A percentile compares a stretch with the other conserved stretches of the same genome.
Evolutionary conservation across 208 protist species (phyloP).

Genomic region (Angomonas ambiguus): DNA sequence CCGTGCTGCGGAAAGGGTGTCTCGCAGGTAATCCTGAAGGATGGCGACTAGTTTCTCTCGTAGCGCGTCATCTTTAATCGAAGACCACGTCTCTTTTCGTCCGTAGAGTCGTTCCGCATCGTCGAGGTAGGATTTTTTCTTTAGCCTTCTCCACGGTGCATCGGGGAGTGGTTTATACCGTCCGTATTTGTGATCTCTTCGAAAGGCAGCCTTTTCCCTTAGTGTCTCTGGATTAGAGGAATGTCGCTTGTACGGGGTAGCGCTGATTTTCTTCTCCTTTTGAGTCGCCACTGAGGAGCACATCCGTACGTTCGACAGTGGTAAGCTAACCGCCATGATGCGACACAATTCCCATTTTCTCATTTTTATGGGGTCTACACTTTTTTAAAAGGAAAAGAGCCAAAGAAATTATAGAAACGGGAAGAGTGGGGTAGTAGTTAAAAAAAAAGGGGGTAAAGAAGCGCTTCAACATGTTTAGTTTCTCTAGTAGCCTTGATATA

Average conservation of each 20-base stretch:
- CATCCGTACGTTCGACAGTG: background rate
- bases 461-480: too few relatives aligned
- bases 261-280: background rate
- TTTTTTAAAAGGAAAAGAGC: background rate
- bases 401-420: too few relatives aligned
- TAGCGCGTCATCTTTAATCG: conserved; percentile 48
- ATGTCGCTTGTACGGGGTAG: conserved; percentile 43
- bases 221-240: conserved; percentile 72
- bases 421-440: too few relatives aligned
- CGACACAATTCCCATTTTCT: background rate
- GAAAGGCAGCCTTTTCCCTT: conserved; percentile 67
- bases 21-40: conserved; percentile 75
- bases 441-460: background rate
- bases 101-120: conserved; percentile 88
- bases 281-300: background rate
- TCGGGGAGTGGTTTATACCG: conserved; percentile 64
- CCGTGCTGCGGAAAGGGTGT: conserved; percentile 52
- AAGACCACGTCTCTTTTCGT: conserved; percentile 78
- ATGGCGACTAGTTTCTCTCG: conserved; percentile 71
- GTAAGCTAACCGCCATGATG: background rate
- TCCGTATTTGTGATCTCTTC: conserved; percentile 72
- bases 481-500: too few relatives aligned
- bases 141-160: conserved; percentile 67
- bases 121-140: conserved; percentile 78
- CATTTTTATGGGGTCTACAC: background rate